phyloP scores from a whole-genome alignment of 371 early-diverging fungal species.

The Mucor racemosus region DNA sequence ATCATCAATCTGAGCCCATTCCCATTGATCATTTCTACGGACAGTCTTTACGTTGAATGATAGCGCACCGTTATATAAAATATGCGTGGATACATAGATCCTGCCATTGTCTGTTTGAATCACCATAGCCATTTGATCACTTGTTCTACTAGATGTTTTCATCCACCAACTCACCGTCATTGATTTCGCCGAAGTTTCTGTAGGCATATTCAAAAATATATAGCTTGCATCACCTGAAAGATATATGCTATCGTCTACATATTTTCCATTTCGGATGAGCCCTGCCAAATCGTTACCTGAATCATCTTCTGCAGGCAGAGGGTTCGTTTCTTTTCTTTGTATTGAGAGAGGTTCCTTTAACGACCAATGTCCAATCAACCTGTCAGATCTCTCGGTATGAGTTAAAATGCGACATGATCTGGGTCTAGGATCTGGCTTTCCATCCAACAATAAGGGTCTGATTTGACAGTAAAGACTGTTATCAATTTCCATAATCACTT shows the following conservation, averaged over 20 bases:
- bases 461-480: constrained; percentile 54
- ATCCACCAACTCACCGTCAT: constrained; percentile 57
- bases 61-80: background rate
- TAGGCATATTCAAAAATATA: constrained; percentile 43
- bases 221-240: constrained; percentile 44
- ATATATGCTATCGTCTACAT: constrained; percentile 26
- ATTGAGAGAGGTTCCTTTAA: constrained; percentile 18
- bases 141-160: constrained; percentile 32
- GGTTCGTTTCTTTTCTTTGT: constrained; percentile 17
- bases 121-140: constrained; percentile 40
- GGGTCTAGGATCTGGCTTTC: constrained; percentile 34
- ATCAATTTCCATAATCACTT: constrained; percentile 45
- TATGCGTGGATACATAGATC: constrained; percentile 38
- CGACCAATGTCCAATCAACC: constrained; percentile 51
- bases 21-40: constrained; percentile 32
- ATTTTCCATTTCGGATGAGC: constrained; percentile 34
- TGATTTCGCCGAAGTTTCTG: constrained; percentile 22
- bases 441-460: constrained; percentile 44
- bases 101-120: constrained; percentile 48
- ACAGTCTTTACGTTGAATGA: constrained; percentile 35
- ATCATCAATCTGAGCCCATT: constrained; percentile 26
- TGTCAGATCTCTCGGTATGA: constrained; percentile 29
- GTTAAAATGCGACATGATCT: constrained; percentile 37
- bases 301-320: constrained; percentile 38
- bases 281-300: constrained; percentile 48